phyloP scores from a whole-genome alignment of 2,329 filamentous ascomycete genomes.

The Periconia digitata region DNA sequence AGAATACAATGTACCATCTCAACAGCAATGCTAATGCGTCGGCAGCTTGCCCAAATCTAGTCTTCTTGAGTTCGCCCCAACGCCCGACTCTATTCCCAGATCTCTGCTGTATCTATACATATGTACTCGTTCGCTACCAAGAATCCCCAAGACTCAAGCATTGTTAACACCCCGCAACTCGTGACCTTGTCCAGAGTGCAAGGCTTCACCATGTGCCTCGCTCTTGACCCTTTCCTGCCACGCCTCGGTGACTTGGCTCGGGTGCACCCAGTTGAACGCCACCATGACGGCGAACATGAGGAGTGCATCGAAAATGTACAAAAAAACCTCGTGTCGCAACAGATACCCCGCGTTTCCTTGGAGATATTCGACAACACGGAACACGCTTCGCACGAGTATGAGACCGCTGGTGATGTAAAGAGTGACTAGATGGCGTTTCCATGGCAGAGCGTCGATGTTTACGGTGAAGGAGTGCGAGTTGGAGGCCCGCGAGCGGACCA shows the following conservation, averaged over 20 bases:
- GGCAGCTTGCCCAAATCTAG: too few relatives aligned
- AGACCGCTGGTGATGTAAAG: conserved; percentile 49
- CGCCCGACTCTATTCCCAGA: too few relatives aligned
- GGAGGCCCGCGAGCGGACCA: conserved; percentile 20
- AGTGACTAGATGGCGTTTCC: conserved; percentile 40
- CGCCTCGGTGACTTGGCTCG: conserved; percentile 15
- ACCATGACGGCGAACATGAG: conserved; percentile 48
- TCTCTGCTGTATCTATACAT: too few relatives aligned
- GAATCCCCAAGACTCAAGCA: not conserved
- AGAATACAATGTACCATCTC: too few relatives aligned
- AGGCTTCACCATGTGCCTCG: not conserved
- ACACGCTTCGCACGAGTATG: conserved; percentile 54
- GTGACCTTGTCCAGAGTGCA: not conserved
- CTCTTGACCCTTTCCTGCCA: conserved; percentile 3
- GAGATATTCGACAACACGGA: conserved; percentile 53
- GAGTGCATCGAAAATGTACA: conserved; percentile 50
- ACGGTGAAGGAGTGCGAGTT: not conserved
- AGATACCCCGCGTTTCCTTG: conserved; percentile 49
- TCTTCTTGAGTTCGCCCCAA: too few relatives aligned
- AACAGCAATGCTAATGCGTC: too few relatives aligned
- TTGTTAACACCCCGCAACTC: not conserved
- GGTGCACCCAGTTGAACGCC: conserved; percentile 43
- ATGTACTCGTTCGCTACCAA: too few relatives aligned
- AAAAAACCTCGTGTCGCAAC: conserved; percentile 45
- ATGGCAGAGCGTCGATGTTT: conserved; percentile 15